Base-by-base conservation (phyloP, 345 rosid species). In the Brassica rapa region DNA sequence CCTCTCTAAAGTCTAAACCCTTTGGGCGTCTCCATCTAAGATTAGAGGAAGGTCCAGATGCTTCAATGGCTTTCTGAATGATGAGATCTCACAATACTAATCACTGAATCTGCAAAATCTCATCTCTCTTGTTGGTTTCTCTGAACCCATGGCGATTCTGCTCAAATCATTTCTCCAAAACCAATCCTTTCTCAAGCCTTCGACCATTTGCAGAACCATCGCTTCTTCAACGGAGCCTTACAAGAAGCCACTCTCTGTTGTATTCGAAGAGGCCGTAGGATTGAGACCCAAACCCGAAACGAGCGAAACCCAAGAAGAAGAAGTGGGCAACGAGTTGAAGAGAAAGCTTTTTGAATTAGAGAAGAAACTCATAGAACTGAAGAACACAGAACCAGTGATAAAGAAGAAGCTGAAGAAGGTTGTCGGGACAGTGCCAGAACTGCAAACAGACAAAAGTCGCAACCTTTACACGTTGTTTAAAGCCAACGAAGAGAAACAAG, bases 231-330 rank as follows among this genome's bases (percentile, higher is more conserved):
- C 81, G n/a, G 77, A 70, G 55, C 46, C 69, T 46, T 60, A 57
- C 37, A 82, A 73, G 78, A 85, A 82, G 57, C 82, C 89, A 1
- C 87, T 88, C 41, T 65, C 62, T 72, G 56, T 66, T 35, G 71
- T 87, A 3, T 89, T 87, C 80, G 86, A 85, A 79, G 91, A 88
- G 74, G 86, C 80, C 1, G 84, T 88, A 0, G 96, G 90, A 25
- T 75, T 89, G 16, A 60, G 83, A 32, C 83, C 87, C 49, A 82
- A 27, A 32, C 15, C 86, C 5, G 87, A 80, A 60, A 68, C 80
- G 3, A 68, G 11, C 46, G 64, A 62, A 65, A 10, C 30, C 59
- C 56, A 49, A 19, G 85, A 64, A 29, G 63, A 19, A 66, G 86
- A 70, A 60, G 69, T 19, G 14, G 66, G 8, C 0, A 25, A 68